These are phyloP conservation scores for Berberis thunbergii DNA, from an alignment of 164 flowering plant genomes.

Conservation along the genomic window DNA sequence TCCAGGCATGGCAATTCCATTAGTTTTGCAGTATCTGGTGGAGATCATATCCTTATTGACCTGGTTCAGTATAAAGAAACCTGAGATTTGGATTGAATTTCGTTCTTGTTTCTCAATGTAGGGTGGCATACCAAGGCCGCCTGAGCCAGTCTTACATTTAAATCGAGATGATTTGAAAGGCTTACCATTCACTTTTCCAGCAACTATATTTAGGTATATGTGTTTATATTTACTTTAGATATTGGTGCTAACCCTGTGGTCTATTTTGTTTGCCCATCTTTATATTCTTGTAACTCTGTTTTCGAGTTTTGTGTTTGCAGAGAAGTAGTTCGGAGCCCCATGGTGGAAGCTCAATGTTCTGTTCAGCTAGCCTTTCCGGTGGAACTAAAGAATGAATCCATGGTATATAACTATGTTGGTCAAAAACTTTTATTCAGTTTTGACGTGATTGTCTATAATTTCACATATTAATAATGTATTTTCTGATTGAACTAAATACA, in stretches of 20 bases:
- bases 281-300: background rate
- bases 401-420: constrained; percentile 33
- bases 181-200: constrained; percentile 79
- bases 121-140: constrained; percentile 92
- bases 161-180: constrained; percentile 87
- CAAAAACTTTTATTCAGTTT: background rate
- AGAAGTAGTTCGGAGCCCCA: constrained; percentile 83
- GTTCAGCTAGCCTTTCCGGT: constrained; percentile 94
- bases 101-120: constrained; percentile 22
- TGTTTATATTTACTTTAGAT: background rate
- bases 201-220: constrained; percentile 47
- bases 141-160: constrained; percentile 48
- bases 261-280: background rate
- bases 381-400: constrained; percentile 65
- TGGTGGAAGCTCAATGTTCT: constrained; percentile 95
- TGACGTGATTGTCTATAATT: too few relatives aligned
- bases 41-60: constrained; percentile 9
- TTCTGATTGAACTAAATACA: constrained; percentile 15
- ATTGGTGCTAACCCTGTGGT: background rate
- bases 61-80: background rate
- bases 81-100: constrained; percentile 9
- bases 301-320: constrained; percentile 30
- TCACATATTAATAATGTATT: background rate
- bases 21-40: constrained; percentile 84
- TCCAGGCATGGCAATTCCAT: constrained; percentile 56